Evolutionary conservation across 2,329 filamentous ascomycete species (phyloP), one percentile per base, ranked within the genome.

Genomic region (Pseudocercospora vitis): DNA sequence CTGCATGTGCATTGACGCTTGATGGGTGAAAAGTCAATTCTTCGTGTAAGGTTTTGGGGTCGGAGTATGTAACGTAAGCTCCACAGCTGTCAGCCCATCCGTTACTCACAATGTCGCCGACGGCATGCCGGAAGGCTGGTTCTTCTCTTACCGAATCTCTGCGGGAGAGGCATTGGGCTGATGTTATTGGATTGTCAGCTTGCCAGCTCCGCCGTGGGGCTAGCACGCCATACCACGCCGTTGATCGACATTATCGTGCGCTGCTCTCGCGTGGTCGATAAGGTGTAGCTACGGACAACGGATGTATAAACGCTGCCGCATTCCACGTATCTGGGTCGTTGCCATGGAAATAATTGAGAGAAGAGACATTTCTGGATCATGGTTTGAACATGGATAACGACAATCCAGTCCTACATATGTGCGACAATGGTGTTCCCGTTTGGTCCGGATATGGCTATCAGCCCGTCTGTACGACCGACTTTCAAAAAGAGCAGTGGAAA

Each of bases 361-460:
- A n/a, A n/a, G n/a, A n/a, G n/a, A n/a, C n/a, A n/a, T n/a, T n/a
- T n/a, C n/a, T n/a, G n/a, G n/a, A n/a, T n/a, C n/a, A n/a, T n/a
- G n/a, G n/a, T n/a, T n/a, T n/a, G n/a, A 54, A 63, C 71, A 76
- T 53, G 77, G 76, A 0, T 78, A 79, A 1, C 73, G 74, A 4
- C 80, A 82, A 64, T 72, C 78, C 1, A 71, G 0, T 76, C 80
- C 0, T 83, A 83, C 63, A 83, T 83, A 58, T 77, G 81, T 59
- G 73, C 74, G 74, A 81, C 59, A 68, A 79, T 26, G 80, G 80
- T 1, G 78, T 82, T 46, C 70, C 83, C 0, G 71, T 84, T 18
- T 83, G 80, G 80, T 82, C 80, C 0, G 78, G 81, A 2, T 79
- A 79, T 50, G 74, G 73, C 3, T 76, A 77, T 60, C 80, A 76